A percentile compares a stretch with the other conserved stretches of the same genome.
Evolutionary conservation across 768 basidiomycete genomes (phyloP).

Genomic region (Leccinum sublutescens): DNA sequence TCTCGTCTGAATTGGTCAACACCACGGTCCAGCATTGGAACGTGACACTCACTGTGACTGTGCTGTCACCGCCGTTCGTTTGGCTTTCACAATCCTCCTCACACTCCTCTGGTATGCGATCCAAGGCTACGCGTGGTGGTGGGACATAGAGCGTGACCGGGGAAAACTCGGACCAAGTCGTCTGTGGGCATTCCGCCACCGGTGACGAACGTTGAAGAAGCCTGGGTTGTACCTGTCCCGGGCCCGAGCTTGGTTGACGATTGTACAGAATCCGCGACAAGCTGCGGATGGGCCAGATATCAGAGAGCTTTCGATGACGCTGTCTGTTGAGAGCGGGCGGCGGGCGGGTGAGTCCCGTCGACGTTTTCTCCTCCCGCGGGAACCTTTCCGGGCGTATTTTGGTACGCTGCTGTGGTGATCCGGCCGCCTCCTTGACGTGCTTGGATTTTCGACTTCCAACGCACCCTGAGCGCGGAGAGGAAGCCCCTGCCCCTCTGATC

Average conservation of each 20-base stretch:
- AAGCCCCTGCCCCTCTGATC: neutral
- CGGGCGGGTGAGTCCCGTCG: slow-evolving; percentile 15
- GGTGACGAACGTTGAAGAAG: neutral
- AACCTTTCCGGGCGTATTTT: slow-evolving; percentile 4
- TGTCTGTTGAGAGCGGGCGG: slow-evolving; percentile 11
- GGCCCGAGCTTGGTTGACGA: slow-evolving; percentile 7
- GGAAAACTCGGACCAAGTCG: slow-evolving; percentile 34
- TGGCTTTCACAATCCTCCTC: slow-evolving; percentile 27
- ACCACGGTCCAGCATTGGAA: slow-evolving; percentile 9
- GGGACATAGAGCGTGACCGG: slow-evolving; percentile 18
- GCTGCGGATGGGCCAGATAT: slow-evolving; percentile 22
- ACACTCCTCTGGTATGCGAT: slow-evolving; percentile 31
- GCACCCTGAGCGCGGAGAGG: neutral
- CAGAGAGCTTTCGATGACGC: slow-evolving; percentile 14
- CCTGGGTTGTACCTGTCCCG: neutral
- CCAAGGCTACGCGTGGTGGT: slow-evolving; percentile 19
- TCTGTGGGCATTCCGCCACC: slow-evolving; percentile 8
- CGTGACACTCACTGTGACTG: slow-evolving; percentile 9
- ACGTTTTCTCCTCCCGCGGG: slow-evolving; percentile 14
- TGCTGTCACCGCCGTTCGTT: slow-evolving; percentile 12
- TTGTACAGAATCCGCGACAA: slow-evolving; percentile 14
- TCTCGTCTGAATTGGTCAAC: neutral
- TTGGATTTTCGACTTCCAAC: slow-evolving; percentile 8
- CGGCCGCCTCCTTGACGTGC: neutral
- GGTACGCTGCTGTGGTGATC: neutral